Base-by-base conservation (phyloP, 116 monocot species). In the Cymodocea nodosa region DNA sequence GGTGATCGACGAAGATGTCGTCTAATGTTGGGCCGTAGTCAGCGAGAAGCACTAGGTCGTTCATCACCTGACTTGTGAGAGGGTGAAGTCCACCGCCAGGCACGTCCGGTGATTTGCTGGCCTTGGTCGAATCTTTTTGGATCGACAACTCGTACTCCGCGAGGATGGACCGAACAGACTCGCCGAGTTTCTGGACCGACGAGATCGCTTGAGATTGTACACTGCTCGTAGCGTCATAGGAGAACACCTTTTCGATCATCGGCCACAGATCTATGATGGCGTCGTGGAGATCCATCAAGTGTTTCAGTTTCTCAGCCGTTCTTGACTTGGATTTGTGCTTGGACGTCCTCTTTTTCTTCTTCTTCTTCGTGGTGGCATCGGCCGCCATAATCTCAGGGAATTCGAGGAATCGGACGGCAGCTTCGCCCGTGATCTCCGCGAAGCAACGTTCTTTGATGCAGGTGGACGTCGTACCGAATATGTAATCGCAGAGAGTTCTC, bases 41-140 rank as follows among this genome's bases (percentile, higher is more conserved):
- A 48, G 85, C 73, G 67, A 89, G 82, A 62, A 68, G 57, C 35
- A 25, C 23, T 25, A 85, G 39, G 74, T 82, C 77, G 75, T 85
- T 79, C 82, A 80, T 78, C 19, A 74, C 79, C 73, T 82, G 70
- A 2, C 77, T 71, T 16, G 75, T 84, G 15, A 89, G 55, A 0
- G 79, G 79, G 56, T 89, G 84, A 61, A 84, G 73, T 4, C 71
- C 78, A 19, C 84, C 79, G 13, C 78, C 74, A 11, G 87, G 74
- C 8, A 73, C 68, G 14, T 66, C 39, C 44, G 40, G 40, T 6
- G 40, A 40, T 6, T 40, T 40, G 6, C 40, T 6, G 3, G 64
- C 14, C 51, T 74, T 84, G 50, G 79, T 76, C 2, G 72, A 2
- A 52, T 83, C 79, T 15, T 77, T 81, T 56, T 73, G 78, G 55